Evolutionary conservation across 2,329 filamentous ascomycete genomes (phyloP).

Genomic region (Atkinsonella hypoxylon): DNA sequence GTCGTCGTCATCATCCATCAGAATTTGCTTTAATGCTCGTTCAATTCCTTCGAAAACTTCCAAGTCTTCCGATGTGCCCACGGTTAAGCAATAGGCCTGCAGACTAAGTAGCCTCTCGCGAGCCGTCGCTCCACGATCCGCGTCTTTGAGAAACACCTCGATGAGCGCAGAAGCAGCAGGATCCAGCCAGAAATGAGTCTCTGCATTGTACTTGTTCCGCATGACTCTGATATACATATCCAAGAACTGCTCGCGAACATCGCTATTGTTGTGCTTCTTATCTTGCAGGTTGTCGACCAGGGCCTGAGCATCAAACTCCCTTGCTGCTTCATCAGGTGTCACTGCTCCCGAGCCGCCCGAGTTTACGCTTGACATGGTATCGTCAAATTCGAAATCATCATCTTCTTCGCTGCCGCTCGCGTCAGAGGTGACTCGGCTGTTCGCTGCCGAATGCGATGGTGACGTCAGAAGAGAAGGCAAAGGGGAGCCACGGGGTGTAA

Average conservation of each 20-base stretch:
- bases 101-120: slow-evolving; percentile 60
- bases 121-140: slow-evolving; percentile 55
- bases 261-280: slow-evolving; percentile 65
- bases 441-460: slow-evolving; percentile 44
- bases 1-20: slow-evolving; percentile 46
- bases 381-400: slow-evolving; percentile 25
- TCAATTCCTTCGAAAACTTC: slow-evolving; percentile 20
- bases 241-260: slow-evolving; percentile 47
- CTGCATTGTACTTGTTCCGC: slow-evolving; percentile 29
- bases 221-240: slow-evolving; percentile 35
- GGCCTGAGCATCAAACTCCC: slow-evolving; percentile 47
- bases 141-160: slow-evolving; percentile 58
- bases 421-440: slow-evolving; percentile 52
- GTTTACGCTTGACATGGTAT: slow-evolving; percentile 30
- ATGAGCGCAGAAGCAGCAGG: slow-evolving; percentile 42
- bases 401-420: slow-evolving; percentile 42
- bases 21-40: slow-evolving; percentile 21
- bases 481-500: slow-evolving; percentile 47
- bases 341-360: slow-evolving; percentile 32
- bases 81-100: slow-evolving; percentile 58
- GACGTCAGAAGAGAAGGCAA: slow-evolving; percentile 44
- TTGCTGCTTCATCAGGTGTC: slow-evolving; percentile 54
- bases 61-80: slow-evolving; percentile 52
- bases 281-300: slow-evolving; percentile 59
- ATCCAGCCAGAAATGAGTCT: slow-evolving; percentile 35